A percentile compares a stretch with the other conserved stretches of the same genome.
Evolutionary conservation across 192 early-diverging fungal species (phyloP).

Genomic region (Podochytrium sp.): DNA sequence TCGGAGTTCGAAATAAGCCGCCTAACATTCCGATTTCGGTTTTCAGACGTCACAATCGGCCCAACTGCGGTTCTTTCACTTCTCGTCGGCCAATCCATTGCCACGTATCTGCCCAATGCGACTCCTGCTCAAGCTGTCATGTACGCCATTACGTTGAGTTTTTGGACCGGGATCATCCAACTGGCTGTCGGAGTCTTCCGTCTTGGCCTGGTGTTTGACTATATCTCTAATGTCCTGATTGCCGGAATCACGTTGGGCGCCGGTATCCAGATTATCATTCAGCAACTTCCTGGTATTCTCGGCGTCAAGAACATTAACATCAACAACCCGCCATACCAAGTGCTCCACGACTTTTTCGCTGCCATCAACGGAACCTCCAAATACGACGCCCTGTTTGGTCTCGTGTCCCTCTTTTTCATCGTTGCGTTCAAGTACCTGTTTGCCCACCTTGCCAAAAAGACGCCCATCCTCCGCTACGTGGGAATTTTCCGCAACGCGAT

Average conservation of each 20-base stretch:
- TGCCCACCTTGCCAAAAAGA: background rate
- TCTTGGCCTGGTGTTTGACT: constrained; percentile 84
- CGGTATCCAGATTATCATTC: constrained; percentile 78
- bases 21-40: background rate
- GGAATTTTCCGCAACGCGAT: constrained; percentile 74
- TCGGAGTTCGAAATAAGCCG: too few species aligned
- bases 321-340: constrained; percentile 69
- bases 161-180: constrained; percentile 75
- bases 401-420: constrained; percentile 37
- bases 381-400: constrained; percentile 66
- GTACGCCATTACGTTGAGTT: constrained; percentile 64
- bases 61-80: constrained; percentile 79
- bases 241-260: constrained; percentile 81
- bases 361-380: constrained; percentile 34
- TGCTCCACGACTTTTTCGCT: constrained; percentile 70
- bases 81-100: constrained; percentile 69
- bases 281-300: constrained; percentile 79
- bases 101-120: constrained; percentile 32
- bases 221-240: constrained; percentile 71
- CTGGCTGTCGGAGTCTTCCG: constrained; percentile 76
- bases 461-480: constrained; percentile 56
- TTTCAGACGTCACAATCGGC: constrained; percentile 66
- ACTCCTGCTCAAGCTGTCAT: constrained; percentile 37
- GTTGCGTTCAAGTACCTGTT: constrained; percentile 41
- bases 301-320: constrained; percentile 78